Base-by-base conservation (phyloP, 2,329 filamentous ascomycete genomes). In the Botrytis paeoniae region DNA sequence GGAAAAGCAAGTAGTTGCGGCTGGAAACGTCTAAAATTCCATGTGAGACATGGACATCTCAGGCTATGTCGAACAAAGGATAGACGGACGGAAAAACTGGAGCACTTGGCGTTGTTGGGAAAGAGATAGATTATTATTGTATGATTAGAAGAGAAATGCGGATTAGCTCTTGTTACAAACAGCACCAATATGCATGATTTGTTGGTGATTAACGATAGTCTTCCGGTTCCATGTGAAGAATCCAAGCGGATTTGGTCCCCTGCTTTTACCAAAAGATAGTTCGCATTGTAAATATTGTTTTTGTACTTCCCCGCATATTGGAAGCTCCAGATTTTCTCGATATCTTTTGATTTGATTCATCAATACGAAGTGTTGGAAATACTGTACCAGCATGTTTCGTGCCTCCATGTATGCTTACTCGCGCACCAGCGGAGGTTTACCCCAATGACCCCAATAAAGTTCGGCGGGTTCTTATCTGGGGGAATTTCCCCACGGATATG, bases 391-490 rank as follows among this genome's bases (percentile, higher is more conserved):
- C 45, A 66, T 68, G 35, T 54, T n/a, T 54, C 41, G 29, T 48
- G 22, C 10, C 29, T 18, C n/a, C 62, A 48, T 65, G 41, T 48
- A 35, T 41, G n/a, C 20, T 29, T 65, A 35, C 29, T 20, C 29
- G 41, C 12, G 41, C 41, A 65, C 62, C 35, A 65, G 62, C 41
- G 41, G 62, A 65, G 29, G 41, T 65, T 65, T 64, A 45, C 62
- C n/a, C 62, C 62, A 64, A 43, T 45, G 41, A 9, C 29, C 57
- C 57, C 9, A 61, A 41, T 43, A 65, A 71, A 51, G 32, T 41
- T 48, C 25, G 60, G 60, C 8, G 22, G 32, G 18, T 32, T 45
- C 69, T 71, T 41, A 51, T 71, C 69, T 71, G 60, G 69, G 69
- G 60, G 54, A 54, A 64, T 64, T 54, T 54, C 64, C 64, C 64